phyloP scores from a whole-genome alignment of 306 rosid genomes.

The Quercus ilex region DNA sequence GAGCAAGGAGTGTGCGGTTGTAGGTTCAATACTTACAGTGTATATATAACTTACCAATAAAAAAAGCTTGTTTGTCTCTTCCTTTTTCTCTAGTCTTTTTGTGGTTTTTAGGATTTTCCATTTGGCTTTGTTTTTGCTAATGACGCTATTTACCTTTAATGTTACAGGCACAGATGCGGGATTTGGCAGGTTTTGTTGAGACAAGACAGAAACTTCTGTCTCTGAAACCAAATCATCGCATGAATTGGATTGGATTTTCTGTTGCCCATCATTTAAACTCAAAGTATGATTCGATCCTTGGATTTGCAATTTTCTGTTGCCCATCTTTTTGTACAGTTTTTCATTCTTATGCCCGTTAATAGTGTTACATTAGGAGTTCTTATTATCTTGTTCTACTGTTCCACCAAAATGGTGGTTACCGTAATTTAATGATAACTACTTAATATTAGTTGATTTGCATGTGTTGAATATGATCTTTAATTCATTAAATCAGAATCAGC shows the following conservation, averaged over 20 bases:
- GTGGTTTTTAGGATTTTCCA: neutral
- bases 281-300: constrained; percentile 48
- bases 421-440: neutral
- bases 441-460: neutral
- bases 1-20: no score
- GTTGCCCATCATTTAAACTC: constrained; percentile 92
- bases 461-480: neutral
- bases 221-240: constrained; percentile 96
- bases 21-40: no score
- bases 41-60: no score
- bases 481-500: neutral
- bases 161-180: constrained; percentile 96
- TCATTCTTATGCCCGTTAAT: neutral
- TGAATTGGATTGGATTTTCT: constrained; percentile 99
- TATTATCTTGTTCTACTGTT: neutral
- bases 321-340: neutral
- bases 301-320: neutral
- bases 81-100: neutral
- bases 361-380: neutral
- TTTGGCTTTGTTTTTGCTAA: constrained; percentile 4
- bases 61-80: neutral
- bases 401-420: neutral
- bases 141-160: constrained; percentile 17
- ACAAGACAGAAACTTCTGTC: constrained; percentile 90
- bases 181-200: constrained; percentile 94